These are phyloP conservation scores for Colletotrichum siamense DNA, from an alignment of 2,329 filamentous ascomycete genomes.

Conservation along the genomic window DNA sequence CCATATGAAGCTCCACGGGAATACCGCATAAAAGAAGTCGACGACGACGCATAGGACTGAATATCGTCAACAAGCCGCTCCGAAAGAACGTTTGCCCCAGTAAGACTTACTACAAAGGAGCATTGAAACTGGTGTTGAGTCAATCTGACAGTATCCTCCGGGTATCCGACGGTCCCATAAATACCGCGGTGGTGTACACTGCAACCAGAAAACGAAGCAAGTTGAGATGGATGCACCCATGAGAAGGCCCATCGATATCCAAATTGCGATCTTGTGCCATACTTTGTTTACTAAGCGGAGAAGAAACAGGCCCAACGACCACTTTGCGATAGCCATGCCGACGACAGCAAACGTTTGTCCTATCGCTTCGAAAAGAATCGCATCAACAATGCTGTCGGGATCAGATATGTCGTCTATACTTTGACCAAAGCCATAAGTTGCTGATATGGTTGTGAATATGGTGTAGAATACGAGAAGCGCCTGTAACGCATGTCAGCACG, in stretches of 20 bases:
- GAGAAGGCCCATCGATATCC: conserved; percentile 29
- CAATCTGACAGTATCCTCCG: conserved; percentile 20
- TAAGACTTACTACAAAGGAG: conserved; percentile 11
- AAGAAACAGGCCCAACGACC: conserved; percentile 43
- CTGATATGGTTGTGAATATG: background rate
- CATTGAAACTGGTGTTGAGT: conserved; percentile 19
- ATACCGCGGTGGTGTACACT: conserved; percentile 21
- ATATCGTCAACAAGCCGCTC: background rate
- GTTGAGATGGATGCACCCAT: conserved; percentile 19
- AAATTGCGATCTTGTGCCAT: conserved; percentile 42
- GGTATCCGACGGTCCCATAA: conserved; percentile 21
- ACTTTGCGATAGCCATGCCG: conserved; percentile 43
- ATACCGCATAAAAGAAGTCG: conserved; percentile 43
- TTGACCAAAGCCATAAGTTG: background rate
- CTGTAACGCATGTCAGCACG: background rate
- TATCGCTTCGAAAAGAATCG: conserved; percentile 34
- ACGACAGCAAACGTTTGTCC: conserved; percentile 41
- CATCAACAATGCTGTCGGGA: conserved; percentile 26
- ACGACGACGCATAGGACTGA: conserved; percentile 25
- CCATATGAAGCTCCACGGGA: conserved; percentile 50
- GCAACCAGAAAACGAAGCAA: conserved; percentile 24
- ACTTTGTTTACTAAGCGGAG: conserved; percentile 37
- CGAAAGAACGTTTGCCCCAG: background rate
- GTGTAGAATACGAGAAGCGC: background rate
- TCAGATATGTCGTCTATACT: background rate